Percentiles rank a stretch among this genome's conserved stretches.
phyloP scores from a whole-genome alignment of 331 rosid species.

The Rosa hybrid region DNA sequence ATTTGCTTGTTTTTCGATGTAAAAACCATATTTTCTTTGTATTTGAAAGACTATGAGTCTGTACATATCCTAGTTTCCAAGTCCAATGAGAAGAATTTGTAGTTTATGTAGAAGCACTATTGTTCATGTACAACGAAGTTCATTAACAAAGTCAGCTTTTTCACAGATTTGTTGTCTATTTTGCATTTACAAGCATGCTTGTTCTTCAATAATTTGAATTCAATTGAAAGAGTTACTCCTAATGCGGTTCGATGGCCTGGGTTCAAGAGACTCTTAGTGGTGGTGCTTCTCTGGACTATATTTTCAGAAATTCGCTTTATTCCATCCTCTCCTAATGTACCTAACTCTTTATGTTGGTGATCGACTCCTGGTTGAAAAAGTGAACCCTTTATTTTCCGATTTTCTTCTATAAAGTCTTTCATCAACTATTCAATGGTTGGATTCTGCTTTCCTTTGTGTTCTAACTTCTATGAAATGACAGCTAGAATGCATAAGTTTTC shows the following conservation, averaged over 20 bases:
- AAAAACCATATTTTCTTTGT: not conserved
- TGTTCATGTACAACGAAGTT: too few species aligned
- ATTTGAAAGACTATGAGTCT: not conserved
- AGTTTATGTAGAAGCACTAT: not conserved
- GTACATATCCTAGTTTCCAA: not conserved
- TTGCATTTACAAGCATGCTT: too few species aligned
- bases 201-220: too few species aligned
- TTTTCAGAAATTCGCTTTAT: conserved; percentile 66
- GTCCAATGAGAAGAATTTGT: not conserved
- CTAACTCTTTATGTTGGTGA: conserved; percentile 81
- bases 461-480: not conserved
- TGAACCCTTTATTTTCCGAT: conserved; percentile 6
- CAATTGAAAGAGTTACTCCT: too few species aligned
- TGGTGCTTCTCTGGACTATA: conserved; percentile 66
- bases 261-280: conserved; percentile 59
- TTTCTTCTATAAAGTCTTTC: not conserved
- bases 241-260: conserved; percentile 63
- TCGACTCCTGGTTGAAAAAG: conserved; percentile 77
- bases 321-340: conserved; percentile 75
- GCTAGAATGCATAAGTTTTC: not conserved
- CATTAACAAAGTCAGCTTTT: too few species aligned
- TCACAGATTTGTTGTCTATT: not conserved
- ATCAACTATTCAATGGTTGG: not conserved
- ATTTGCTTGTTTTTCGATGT: not conserved
- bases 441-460: not conserved